Conservation (phyloP, 2,329 filamentous ascomycete genomes). For the Thermothelomyces thermophilus region DNA sequence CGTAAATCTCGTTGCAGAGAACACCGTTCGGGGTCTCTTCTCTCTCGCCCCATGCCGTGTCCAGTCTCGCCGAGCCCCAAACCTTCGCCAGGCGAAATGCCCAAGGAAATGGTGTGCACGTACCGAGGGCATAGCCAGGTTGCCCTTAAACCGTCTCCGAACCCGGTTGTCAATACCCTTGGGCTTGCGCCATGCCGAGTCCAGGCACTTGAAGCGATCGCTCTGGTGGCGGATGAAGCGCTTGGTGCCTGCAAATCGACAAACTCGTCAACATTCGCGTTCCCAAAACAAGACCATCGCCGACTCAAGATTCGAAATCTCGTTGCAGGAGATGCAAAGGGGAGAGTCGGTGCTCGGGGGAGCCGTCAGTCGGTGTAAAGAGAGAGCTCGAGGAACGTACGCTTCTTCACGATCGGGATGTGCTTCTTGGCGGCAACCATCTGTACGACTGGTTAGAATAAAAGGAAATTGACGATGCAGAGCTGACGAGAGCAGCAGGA, state of each 20-base stretch:
- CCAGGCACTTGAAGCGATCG: conserved; percentile 92
- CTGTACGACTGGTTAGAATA: conserved; percentile 36
- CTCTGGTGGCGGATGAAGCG: conserved; percentile 96
- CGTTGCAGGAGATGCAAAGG: background rate
- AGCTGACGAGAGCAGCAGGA: background rate
- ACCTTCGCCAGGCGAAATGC: background rate
- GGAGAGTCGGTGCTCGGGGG: background rate
- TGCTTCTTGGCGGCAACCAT: conserved; percentile 99
- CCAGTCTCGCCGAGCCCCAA: background rate
- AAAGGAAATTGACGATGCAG: background rate
- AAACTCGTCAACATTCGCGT: conserved; percentile 33
- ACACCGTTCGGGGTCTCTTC: too few species aligned
- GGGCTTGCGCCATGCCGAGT: conserved; percentile 92
- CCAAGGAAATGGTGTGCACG: conserved; percentile 35
- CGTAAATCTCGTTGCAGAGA: too few species aligned
- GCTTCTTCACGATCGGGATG: conserved; percentile 99
- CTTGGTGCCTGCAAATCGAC: conserved; percentile 65
- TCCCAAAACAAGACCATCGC: conserved; percentile 5
- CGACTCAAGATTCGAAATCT: background rate
- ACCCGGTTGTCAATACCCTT: conserved; percentile 99
- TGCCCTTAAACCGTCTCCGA: conserved; percentile 93
- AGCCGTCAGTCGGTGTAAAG: conserved; percentile 6
- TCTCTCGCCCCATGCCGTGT: too few species aligned
- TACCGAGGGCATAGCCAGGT: conserved; percentile 97
- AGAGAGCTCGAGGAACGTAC: conserved; percentile 54